Evolutionary conservation across 768 basidiomycete genomes (phyloP).

Genomic region (Fomitopsis serialis): DNA sequence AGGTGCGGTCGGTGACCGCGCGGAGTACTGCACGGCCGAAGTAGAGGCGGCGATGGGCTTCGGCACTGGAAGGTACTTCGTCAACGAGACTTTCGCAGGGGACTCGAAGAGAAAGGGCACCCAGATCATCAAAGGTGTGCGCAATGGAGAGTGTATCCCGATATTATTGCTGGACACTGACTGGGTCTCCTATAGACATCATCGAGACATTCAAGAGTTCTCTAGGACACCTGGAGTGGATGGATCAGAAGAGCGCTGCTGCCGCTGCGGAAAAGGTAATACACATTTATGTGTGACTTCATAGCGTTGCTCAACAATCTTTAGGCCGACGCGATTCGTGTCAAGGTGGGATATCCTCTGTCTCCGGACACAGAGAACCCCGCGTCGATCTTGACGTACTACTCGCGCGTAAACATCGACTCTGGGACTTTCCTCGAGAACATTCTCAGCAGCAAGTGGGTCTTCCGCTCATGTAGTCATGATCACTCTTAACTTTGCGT

Average conservation of each 20-base stretch:
- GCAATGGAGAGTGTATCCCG: not conserved
- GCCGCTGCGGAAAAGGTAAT: conserved; percentile 81
- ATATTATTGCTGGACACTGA: not conserved
- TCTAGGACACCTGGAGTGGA: conserved; percentile 76
- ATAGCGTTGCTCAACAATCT: conserved; percentile 4
- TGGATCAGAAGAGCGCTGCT: conserved; percentile 77
- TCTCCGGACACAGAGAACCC: conserved; percentile 79
- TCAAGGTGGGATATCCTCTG: conserved; percentile 92
- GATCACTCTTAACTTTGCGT: conserved; percentile 4
- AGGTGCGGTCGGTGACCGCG: conserved; percentile 77
- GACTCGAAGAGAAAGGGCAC: conserved; percentile 78
- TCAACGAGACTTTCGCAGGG: conserved; percentile 75
- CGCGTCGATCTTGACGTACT: conserved; percentile 67
- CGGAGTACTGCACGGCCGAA: conserved; percentile 73
- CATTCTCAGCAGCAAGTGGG: conserved; percentile 58
- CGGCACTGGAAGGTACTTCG: conserved; percentile 85
- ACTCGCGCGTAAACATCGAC: conserved; percentile 60
- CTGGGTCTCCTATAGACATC: conserved; percentile 46
- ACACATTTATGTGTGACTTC: not conserved
- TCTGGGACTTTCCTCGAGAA: conserved; percentile 80
- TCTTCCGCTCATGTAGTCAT: conserved; percentile 10
- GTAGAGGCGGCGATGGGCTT: conserved; percentile 81
- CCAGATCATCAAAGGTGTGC: conserved; percentile 72
- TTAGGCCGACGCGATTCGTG: conserved; percentile 73
- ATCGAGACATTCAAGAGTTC: conserved; percentile 79